Conservation (phyloP, 2,329 filamentous ascomycete genomes). For the Hymenoscyphus salicellus region DNA sequence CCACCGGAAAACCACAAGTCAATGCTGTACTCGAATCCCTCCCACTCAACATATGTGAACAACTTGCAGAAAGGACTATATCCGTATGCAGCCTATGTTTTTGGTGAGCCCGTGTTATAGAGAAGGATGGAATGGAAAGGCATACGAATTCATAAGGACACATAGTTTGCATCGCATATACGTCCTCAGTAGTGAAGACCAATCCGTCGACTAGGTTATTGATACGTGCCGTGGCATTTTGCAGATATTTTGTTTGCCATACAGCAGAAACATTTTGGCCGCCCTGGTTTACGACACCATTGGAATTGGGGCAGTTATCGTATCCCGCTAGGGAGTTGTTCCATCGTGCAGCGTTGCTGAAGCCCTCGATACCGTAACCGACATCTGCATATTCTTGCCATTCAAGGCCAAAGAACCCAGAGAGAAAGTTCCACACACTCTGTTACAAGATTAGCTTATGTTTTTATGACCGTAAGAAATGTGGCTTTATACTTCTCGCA, state of each 20-base stretch:
- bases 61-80: conserved; percentile 72
- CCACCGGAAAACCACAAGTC: conserved; percentile 64
- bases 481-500: conserved; percentile 58
- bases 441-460: conserved; percentile 15
- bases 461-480: neutral
- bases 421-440: conserved; percentile 69
- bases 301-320: conserved; percentile 62
- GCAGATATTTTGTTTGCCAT: conserved; percentile 66
- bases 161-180: conserved; percentile 66
- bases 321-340: conserved; percentile 72
- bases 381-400: conserved; percentile 65
- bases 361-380: conserved; percentile 41
- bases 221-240: conserved; percentile 60
- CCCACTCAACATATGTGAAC: conserved; percentile 74
- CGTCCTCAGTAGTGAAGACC: conserved; percentile 63
- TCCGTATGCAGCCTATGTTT: conserved; percentile 60
- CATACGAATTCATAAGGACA: conserved; percentile 70
- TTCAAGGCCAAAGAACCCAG: conserved; percentile 73
- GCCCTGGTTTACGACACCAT: conserved; percentile 43
- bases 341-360: conserved; percentile 5
- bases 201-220: conserved; percentile 52
- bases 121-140: neutral
- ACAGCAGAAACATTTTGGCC: conserved; percentile 52
- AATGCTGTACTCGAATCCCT: conserved; percentile 66
- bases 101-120: conserved; percentile 14